Evolutionary conservation across 1,284 basidiomycete species (phyloP).

Genomic region (Earliella scabrosa): DNA sequence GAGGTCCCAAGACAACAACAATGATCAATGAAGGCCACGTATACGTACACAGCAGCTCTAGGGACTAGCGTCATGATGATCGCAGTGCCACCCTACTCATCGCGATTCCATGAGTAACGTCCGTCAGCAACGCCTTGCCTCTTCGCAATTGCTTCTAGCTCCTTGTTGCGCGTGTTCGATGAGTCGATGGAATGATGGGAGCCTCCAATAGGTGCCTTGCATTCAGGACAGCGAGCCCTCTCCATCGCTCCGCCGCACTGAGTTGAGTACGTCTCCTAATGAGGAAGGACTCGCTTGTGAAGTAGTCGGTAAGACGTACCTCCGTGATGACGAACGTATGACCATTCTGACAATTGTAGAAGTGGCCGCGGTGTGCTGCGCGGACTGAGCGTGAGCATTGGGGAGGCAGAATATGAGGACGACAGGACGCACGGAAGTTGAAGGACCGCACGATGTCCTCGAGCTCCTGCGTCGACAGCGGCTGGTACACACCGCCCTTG

Average conservation of each 20-base stretch:
- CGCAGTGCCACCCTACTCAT: no score
- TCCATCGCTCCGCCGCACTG: conserved; percentile 63
- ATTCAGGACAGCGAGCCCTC: conserved; percentile 54
- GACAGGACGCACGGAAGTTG: conserved; percentile 43
- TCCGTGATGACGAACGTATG: conserved; percentile 35
- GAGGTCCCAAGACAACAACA: no score
- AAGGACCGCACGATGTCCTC: conserved; percentile 51
- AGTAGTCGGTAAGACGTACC: conserved; percentile 13
- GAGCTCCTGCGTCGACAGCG: conserved; percentile 53
- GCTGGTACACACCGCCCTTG: conserved; percentile 42
- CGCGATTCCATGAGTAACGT: background rate
- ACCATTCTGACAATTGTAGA: conserved; percentile 35
- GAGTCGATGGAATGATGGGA: conserved; percentile 40
- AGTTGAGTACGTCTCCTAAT: background rate
- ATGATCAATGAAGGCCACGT: no score
- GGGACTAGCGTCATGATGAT: no score
- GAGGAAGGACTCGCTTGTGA: no score
- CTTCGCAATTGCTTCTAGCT: conserved; percentile 43
- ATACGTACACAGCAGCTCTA: no score
- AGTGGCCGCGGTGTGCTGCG: conserved; percentile 50
- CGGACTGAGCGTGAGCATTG: no score
- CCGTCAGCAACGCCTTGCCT: background rate
- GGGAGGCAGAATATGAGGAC: background rate
- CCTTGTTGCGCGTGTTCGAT: conserved; percentile 48
- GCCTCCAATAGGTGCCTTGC: conserved; percentile 56